These are phyloP conservation scores for Penstemon eatonii DNA, from an alignment of 257 asterid genomes.

Conservation along the genomic window DNA sequence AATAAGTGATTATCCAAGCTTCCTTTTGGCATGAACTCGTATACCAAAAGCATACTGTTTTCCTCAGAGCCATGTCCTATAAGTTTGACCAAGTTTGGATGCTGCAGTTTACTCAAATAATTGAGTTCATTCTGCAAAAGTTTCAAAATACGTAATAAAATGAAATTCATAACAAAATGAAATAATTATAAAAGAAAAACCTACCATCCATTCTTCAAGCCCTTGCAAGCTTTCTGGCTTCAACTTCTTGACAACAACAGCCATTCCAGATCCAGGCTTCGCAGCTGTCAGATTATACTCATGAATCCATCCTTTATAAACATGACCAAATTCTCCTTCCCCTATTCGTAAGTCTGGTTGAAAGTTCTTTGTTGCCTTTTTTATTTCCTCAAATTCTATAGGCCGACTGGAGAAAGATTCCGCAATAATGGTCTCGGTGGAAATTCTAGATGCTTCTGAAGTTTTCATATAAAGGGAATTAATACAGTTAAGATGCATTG, in stretches of 20 bases:
- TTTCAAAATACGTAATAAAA: background rate
- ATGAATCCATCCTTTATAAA: too few species aligned
- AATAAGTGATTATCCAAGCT: slow-evolving; percentile 52
- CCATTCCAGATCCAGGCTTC: slow-evolving; percentile 12
- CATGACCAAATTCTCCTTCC: too few species aligned
- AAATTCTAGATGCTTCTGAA: background rate
- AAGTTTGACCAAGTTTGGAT: slow-evolving; percentile 52
- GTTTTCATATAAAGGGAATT: background rate
- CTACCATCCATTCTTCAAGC: slow-evolving; percentile 7
- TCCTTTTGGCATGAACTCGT: slow-evolving; percentile 58
- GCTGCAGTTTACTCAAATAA: slow-evolving; percentile 47
- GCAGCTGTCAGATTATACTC: slow-evolving; percentile 6
- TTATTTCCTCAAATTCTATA: slow-evolving; percentile 5
- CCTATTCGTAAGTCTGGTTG: too few species aligned
- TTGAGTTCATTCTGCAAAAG: slow-evolving; percentile 43
- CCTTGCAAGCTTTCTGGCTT: background rate
- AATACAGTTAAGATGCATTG: too few species aligned
- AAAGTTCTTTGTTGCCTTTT: background rate
- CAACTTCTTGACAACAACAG: slow-evolving; percentile 22
- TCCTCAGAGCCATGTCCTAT: slow-evolving; percentile 47
- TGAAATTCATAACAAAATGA: background rate
- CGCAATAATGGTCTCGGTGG: background rate
- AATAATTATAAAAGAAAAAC: background rate
- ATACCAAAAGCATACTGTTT: slow-evolving; percentile 48
- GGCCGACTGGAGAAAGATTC: background rate